Percentiles rank a stretch among this genome's conserved stretches.
Conservation (phyloP, 441 rosid species). For the Eruca vesicaria region DNA sequence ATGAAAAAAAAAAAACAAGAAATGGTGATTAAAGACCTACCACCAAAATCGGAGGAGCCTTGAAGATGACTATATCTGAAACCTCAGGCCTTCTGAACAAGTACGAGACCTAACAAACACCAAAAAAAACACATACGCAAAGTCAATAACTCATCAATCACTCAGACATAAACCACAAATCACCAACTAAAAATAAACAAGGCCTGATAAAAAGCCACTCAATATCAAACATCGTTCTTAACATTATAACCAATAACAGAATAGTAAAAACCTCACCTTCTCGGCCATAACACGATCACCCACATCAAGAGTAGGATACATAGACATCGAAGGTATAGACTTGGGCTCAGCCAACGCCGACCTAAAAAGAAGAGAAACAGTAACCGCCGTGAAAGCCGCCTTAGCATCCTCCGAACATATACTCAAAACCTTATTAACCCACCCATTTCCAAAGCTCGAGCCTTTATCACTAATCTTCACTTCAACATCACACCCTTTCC, state of each 20-base stretch:
- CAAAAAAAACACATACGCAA: conserved; percentile 2
- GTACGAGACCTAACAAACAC: conserved; percentile 57
- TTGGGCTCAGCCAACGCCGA: conserved; percentile 66
- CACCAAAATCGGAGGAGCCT: conserved; percentile 64
- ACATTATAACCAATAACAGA: background rate
- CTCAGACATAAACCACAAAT: background rate
- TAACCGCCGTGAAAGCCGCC: conserved; percentile 81
- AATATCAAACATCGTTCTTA: background rate
- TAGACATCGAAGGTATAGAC: conserved; percentile 63
- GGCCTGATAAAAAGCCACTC: too few species aligned
- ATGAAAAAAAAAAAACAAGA: background rate
- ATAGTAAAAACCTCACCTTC: conserved; percentile 54
- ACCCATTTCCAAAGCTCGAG: conserved; percentile 41
- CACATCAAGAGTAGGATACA: conserved; percentile 68
- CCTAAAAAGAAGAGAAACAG: conserved; percentile 65
- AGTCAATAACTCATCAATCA: background rate
- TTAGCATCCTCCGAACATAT: conserved; percentile 86
- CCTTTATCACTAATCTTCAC: conserved; percentile 37
- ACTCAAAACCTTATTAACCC: conserved; percentile 61
- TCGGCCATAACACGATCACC: conserved; percentile 74
- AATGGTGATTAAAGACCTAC: conserved; percentile 29
- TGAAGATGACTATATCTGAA: conserved; percentile 67
- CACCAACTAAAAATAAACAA: background rate
- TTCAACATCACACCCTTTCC: conserved; percentile 26
- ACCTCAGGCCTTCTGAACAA: conserved; percentile 67